A percentile compares a stretch with the other conserved stretches of the same genome.
Evolutionary conservation across 208 protist genomes (phyloP).

Genomic region (Porcisia hertigi): DNA sequence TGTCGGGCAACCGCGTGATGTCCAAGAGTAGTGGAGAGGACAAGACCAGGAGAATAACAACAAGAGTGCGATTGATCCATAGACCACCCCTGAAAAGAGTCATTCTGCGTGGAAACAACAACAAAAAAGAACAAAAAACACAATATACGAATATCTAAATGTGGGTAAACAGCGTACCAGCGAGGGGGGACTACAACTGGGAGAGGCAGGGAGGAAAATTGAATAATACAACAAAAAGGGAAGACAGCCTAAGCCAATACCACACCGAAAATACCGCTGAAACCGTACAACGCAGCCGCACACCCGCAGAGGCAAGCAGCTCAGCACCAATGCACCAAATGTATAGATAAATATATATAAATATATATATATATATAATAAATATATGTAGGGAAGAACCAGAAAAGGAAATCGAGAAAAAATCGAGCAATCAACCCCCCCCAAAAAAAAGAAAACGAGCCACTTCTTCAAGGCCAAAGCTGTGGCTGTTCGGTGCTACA

Average conservation of each 20-base stretch:
- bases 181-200: too few species aligned
- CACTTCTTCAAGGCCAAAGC: too few species aligned
- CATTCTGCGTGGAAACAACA: background rate
- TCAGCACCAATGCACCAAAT: background rate
- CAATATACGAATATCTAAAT: background rate
- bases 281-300: too few species aligned
- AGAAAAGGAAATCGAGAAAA: background rate
- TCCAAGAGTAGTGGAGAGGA: slow-evolving; percentile 22
- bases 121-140: background rate
- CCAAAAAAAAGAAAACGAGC: background rate
- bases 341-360: background rate
- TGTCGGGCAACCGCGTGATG: slow-evolving; percentile 17
- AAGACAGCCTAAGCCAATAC: too few species aligned
- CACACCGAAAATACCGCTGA: too few species aligned
- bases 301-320: too few species aligned
- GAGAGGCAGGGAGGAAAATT: too few species aligned
- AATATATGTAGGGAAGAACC: background rate
- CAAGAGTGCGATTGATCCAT: slow-evolving; percentile 7
- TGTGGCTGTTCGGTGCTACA: too few species aligned
- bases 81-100: background rate
- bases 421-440: background rate
- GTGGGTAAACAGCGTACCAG: background rate
- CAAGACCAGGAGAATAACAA: slow-evolving; percentile 15
- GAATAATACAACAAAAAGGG: too few species aligned
- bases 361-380: background rate